Evolutionary conservation across 2,329 filamentous ascomycete species (phyloP).

Genomic region (Escovopsis sp.): DNA sequence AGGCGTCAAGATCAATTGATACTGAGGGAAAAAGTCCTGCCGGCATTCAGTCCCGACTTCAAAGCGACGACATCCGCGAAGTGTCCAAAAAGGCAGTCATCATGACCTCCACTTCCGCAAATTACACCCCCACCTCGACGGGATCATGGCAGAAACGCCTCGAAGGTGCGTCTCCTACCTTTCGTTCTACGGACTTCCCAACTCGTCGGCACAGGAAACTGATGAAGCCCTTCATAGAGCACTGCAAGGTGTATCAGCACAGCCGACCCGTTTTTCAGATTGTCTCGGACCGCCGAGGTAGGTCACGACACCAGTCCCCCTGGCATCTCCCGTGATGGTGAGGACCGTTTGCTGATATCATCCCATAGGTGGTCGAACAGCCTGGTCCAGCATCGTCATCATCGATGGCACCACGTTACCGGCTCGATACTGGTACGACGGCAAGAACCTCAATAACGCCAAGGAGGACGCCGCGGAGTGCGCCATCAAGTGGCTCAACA

Average conservation of each 20-base stretch:
- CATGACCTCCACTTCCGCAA: conserved; percentile 12
- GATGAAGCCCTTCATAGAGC: conserved; percentile 25
- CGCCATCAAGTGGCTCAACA: conserved; percentile 44
- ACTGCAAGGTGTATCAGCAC: conserved; percentile 39
- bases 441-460: conserved; percentile 73
- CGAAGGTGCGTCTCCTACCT: conserved; percentile 28
- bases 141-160: conserved; percentile 40
- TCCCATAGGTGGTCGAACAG: conserved; percentile 62
- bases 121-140: conserved; percentile 10
- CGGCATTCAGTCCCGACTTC: background rate
- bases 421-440: conserved; percentile 88
- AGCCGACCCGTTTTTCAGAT: conserved; percentile 49
- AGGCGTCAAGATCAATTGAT: too few species aligned
- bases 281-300: conserved; percentile 62
- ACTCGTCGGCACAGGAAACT: background rate
- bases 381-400: conserved; percentile 74
- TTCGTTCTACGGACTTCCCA: background rate
- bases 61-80: too few species aligned
- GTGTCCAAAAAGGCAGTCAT: too few species aligned
- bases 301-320: conserved; percentile 11
- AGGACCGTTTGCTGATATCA: background rate
- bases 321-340: too few species aligned
- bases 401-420: conserved; percentile 47
- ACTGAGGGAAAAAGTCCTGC: too few species aligned
- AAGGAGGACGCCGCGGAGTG: conserved; percentile 84